Evolutionary conservation across 371 early-diverging fungal genomes (phyloP), one percentile per base, ranked within the genome.

Genomic region (Funneliformis caledonium): DNA sequence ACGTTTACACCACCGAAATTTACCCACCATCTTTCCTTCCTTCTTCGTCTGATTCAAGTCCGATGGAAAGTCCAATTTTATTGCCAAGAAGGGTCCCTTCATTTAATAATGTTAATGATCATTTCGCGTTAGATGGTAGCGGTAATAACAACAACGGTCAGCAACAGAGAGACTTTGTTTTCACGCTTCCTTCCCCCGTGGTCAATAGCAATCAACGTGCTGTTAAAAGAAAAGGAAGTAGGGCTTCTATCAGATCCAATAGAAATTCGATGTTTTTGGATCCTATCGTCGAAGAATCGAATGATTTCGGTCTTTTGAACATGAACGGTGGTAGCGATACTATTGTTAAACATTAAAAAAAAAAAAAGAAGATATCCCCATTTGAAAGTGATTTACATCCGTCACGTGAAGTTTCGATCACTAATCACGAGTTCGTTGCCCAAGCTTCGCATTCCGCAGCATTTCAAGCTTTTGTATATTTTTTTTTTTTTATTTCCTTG

Each of bases 21-120:
- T 72, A 72, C 37, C 73, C 73, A 14, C 52, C 56, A 12, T 37
- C 52, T 48, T 72, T 72, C n/a, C 50, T 72, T 14, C 73, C 73
- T 33, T 72, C 73, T 56, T 72, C 73, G 31, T 22, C 73, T 52
- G 70, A 70, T 12, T 70, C 70, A 12, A 70, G 70, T 70, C 70
- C 70, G n/a, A 70, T 70, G 22, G 70, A 22, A 45, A 70, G 70
- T 70, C 52, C 73, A 19, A 31, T 50, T 26, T 72, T 52, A 37
- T 31, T 72, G 31, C 73, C 52, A 48, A 22, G 19, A 26, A 37
- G 52, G 11, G 2, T 19, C 11, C 52, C 72, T 7, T 52, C 72
- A 22, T 72, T 50, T 52, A 50, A 16, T 72, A 26, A 43, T 33
- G 48, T 26, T 50, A 72, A 52, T 56, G 73, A 72, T 33, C 56